Evolutionary conservation across 1,284 basidiomycete species (phyloP).

Genomic region (Inonotus hispidus): DNA sequence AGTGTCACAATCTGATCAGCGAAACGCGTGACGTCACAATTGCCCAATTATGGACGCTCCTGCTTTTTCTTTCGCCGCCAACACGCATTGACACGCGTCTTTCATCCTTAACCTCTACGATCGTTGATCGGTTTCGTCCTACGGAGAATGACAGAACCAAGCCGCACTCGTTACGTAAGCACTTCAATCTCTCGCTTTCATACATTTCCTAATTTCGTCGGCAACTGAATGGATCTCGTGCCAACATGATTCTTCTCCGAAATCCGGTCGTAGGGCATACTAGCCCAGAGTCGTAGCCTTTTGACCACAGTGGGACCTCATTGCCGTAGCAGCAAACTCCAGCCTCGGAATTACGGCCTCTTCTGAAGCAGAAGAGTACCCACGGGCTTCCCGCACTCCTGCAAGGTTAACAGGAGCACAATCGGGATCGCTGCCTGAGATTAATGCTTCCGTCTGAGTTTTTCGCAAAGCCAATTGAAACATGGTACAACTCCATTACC

Average conservation of each 20-base stretch:
- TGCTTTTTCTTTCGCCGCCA: neutral
- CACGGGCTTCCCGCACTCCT: neutral
- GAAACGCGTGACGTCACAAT: neutral
- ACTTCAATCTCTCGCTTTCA: neutral
- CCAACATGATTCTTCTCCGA: neutral
- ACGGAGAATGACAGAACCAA: neutral
- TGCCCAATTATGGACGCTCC: neutral
- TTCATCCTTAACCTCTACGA: too few relatives aligned
- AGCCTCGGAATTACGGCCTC: neutral
- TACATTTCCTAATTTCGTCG: neutral
- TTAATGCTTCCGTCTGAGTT: neutral
- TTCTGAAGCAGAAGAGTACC: neutral
- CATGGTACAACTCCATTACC: neutral
- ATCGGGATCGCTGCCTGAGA: conserved; percentile 1
- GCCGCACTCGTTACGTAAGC: neutral
- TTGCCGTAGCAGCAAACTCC: neutral
- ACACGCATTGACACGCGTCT: too few relatives aligned
- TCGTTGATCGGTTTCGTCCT: too few relatives aligned
- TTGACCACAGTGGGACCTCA: neutral
- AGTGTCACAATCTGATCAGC: neutral
- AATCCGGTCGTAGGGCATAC: neutral
- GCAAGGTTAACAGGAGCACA: neutral
- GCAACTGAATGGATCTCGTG: neutral
- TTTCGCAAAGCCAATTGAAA: neutral
- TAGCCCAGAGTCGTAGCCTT: neutral